Evolutionary conservation across 768 basidiomycete species (phyloP), one percentile per base, ranked within the genome.

Genomic region (Chiua virens): DNA sequence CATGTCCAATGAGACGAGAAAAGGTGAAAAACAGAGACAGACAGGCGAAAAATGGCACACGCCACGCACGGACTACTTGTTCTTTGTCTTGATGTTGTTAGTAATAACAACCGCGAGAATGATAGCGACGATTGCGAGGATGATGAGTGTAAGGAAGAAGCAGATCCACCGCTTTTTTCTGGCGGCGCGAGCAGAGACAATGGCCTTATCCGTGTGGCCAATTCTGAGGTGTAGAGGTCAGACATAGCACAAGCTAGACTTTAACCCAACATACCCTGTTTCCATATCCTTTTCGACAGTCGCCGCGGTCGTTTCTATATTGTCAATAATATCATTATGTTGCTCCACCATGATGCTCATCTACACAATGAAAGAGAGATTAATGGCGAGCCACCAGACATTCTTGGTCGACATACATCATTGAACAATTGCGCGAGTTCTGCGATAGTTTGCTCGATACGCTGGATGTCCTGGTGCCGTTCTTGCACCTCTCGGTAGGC

Each of bases 161-260:
- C 95, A 98, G 67, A 96, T 95, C 93, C 94, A 97, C 62, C 94
- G 85, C 80, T 96, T 98, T 72, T 87, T 92, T 53, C 96, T 85
- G 20, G 96, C 96, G 28, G 87, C 81, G 27, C 89, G 80, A 20
- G 96, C 96, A 34, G 88, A 92, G 34, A 72, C 75, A 46, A 98
- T 89, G 8, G 95, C 96, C 63, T 89, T 89, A 42, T 88, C 83
- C 1, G 92, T 91, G 67, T 97, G 89, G 55, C 79, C 75, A 45
- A 92, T 71, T 53, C 94, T 97, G 60, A 7, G 36, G 38, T 15
- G 30, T 28, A 42, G 11, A 40, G 0, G 22, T 53, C 58, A 52
- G 57, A 46, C 15, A 45, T 11, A 13, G 17, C 30, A 17, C 25
- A 34, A 6, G 3, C 6, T 22, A 9, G 8, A 44, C 8, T n/a